Evolutionary conservation across 768 basidiomycete genomes (phyloP), one percentile per base, ranked within the genome.

Genomic region (Termitomyces sp.): DNA sequence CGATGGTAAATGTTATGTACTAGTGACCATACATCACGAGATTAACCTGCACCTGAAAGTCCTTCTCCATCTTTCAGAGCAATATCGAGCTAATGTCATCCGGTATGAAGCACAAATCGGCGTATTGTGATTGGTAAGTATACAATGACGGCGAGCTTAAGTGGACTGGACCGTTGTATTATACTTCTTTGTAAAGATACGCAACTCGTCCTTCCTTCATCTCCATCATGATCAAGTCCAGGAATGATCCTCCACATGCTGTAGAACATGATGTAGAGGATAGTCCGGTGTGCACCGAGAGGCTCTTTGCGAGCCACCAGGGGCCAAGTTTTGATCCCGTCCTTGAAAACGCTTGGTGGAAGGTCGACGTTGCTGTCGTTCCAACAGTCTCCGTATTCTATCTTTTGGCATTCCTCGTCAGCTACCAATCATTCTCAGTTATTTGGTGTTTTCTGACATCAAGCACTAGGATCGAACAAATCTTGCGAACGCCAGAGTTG

Each of bases 181-280:
- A 2, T 26, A 26, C 26, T 26, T 26, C 26, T 26, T 26, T 26
- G 26, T 26, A 26, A 26, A 26, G 26, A 4, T 26, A 26, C 51
- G 51, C 18, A 26, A 38, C 16, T 40, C 12, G 8, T 12, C 28
- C 26, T 43, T 43, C 30, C 63, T 91, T 92, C 70, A 72, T 82
- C 12, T 88, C 89, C 4, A 88, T 91, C 69, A 82, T 92, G 13
- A 50, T 6, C 13, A 24, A 35, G 49, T 35, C 22, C 13, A 16
- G 22, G 33, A 4, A 49, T 6, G n/a, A 33, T 16, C 33, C 14
- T 24, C 22, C 49, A 22, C 16, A 24, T 51, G 35, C 14, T 9
- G 18, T 4, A 5, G 36, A 26, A 14, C 22, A 36, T 24, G 22
- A 36, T 20, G 14, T 14, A 16, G 22, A 51, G 14, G 3, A n/a